Conservation (phyloP, 164 flowering plant genomes). For the Cinnamomum chago region DNA sequence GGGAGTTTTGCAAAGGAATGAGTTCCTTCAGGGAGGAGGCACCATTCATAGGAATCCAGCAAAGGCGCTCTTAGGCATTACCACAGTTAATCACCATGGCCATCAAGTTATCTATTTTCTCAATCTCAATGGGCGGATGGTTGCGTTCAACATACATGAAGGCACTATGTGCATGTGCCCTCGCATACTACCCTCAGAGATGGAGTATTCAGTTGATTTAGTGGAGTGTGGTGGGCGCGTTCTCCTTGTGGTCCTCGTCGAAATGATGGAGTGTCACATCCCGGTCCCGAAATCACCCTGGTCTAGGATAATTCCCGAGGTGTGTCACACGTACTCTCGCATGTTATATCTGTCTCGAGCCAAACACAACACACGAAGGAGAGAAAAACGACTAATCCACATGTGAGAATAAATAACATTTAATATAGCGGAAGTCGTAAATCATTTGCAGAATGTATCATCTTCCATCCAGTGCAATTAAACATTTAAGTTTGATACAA, state of each 20-base stretch:
- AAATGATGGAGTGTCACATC: too few species aligned
- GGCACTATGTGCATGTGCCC: slow-evolving; percentile 44
- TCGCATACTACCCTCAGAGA: slow-evolving; percentile 41
- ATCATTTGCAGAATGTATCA: too few species aligned
- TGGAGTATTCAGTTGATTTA: slow-evolving; percentile 57
- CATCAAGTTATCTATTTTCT: slow-evolving; percentile 45
- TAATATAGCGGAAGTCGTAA: too few species aligned
- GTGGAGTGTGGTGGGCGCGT: slow-evolving; percentile 49
- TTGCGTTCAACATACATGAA: slow-evolving; percentile 35
- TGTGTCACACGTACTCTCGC: too few species aligned
- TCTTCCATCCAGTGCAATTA: too few species aligned
- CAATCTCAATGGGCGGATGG: slow-evolving; percentile 47
- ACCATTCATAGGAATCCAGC: slow-evolving; percentile 48
- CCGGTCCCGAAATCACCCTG: too few species aligned
- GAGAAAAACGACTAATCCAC: too few species aligned
- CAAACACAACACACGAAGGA: too few species aligned
- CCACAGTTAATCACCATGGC: slow-evolving; percentile 25
- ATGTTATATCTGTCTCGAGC: too few species aligned
- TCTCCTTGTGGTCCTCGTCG: slow-evolving; percentile 44
- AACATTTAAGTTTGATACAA: too few species aligned
- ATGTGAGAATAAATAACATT: too few species aligned
- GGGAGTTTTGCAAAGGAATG: background rate
- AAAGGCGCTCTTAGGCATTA: slow-evolving; percentile 52
- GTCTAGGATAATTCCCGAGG: too few species aligned
- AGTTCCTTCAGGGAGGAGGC: background rate